Base-by-base conservation (phyloP, 208 protist species). In the Acanthamoeba polyphaga region DNA sequence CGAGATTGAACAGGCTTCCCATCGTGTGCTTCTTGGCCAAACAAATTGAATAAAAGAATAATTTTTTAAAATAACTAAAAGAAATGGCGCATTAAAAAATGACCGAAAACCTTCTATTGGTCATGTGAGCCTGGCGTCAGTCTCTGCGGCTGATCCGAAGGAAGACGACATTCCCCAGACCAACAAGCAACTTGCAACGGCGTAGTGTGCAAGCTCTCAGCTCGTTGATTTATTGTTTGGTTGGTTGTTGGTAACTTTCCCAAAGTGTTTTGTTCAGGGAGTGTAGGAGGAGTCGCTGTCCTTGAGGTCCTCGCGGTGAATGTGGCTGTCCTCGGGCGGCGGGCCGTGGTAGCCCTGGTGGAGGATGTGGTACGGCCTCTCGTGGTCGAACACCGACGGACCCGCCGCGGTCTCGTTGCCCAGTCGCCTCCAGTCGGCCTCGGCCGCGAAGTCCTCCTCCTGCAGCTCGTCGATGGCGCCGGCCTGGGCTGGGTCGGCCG, bases 1-100 rank as follows among this genome's bases (percentile, higher is more conserved):
- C 95, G 13, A 98, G 93, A 70, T 97, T 96, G 85, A 97, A 97
- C 68, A 94, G 19, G 29, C 32, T 78, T 9, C 76, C 76, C 76
- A 85, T 85, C 12, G 0, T 85, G 38, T 34, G 4, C 6, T 38
- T 85, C 34, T 72, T 32, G 22, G 9, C n/a, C 6, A 13, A 24
- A 9, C 10, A 29, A 29, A 27, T 0, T 6, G 43, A 49, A 49
- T 49, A 49, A 62, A 62, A 24, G 60, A n/a, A 27, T 66, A 12
- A 32, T 1, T 3, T 38, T 38, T 1, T 38, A 68, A 22, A 58
- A 58, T 12, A 5, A 58, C 1, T 58, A 58, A 58, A 58, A 58
- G 53, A 58, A 58, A 58, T 58, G 2, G 15, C 38, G 38, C 38
- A 38, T 22, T 58, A 58, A 58, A 58, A 58, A 58, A 38, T 38